Base-by-base conservation (phyloP, 2,329 filamentous ascomycete genomes). In the Colletotrichum sp. region DNA sequence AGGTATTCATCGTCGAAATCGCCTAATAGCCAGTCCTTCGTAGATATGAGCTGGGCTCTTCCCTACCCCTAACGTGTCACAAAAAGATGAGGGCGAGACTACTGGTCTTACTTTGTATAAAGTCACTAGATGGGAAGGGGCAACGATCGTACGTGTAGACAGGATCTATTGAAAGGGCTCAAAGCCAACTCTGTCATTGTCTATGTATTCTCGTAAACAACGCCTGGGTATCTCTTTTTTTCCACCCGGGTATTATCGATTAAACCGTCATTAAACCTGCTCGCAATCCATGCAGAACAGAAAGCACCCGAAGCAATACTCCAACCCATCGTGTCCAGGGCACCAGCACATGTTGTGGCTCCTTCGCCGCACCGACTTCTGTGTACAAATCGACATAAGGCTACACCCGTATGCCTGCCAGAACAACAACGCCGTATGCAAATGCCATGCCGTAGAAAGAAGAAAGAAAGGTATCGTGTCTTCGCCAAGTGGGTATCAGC, bases 401-500 rank as follows among this genome's bases (percentile, higher is more conserved):
- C 24, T 44, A 10, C 36, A 30, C 36, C 66, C 7, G 21, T 21
- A 13, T 28, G 57, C 65, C 65, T 57, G 65, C 57, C 59, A 65
- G 18, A 21, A 57, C 36, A 71, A 64, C 55, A 74, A 73, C 70
- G 59, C 71, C 71, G 26, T 65, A 60, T 59, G 57, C 70, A 60
- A 52, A 74, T 69, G 64, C 71, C 24, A 30, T 69, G 60, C 71
- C 62, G 52, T 52, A 26, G 36, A 49, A 36, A 24, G 44, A 64
- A 74, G 32, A 49, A n/a, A 13, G 44, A 49, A 74, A 60, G 44
- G 57, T 15, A 60, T 30, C 30, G 57, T 49, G 49, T 65, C 72
- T 55, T 52, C 62, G 36, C 28, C 36, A 73, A 66, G 59, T 26
- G 71, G 74, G 74, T 76, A 76, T 76, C 69, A 64, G 34, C 71